Evolutionary conservation across 208 protist genomes (phyloP).

Genomic region (Lotmaria passim): DNA sequence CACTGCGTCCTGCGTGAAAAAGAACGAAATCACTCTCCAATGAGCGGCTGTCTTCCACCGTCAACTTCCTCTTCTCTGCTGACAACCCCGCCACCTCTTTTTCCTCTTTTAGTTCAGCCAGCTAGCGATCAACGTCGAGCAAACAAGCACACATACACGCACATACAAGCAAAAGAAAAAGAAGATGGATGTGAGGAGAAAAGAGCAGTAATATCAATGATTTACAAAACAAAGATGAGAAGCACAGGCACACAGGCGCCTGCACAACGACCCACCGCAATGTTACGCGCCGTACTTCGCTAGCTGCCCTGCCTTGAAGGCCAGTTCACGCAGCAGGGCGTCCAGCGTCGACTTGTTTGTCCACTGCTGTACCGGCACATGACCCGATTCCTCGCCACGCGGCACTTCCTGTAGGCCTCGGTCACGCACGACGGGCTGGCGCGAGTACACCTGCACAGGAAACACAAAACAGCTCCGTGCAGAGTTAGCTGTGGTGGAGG

Average conservation of each 20-base stretch:
- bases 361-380: slow-evolving; percentile 1
- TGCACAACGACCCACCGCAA: not conserved
- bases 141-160: too few species aligned
- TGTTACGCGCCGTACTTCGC: slow-evolving; percentile 69
- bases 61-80: too few species aligned
- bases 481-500: not conserved
- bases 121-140: too few species aligned
- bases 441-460: slow-evolving; percentile 39
- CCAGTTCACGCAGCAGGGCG: slow-evolving; percentile 56
- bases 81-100: too few species aligned
- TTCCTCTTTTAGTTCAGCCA: too few species aligned
- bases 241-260: not conserved
- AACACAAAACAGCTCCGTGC: not conserved
- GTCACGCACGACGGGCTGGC: slow-evolving; percentile 40
- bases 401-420: slow-evolving; percentile 9
- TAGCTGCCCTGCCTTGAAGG: slow-evolving; percentile 62
- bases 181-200: too few species aligned
- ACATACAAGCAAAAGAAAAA: too few species aligned
- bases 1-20: too few species aligned
- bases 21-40: too few species aligned
- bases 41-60: too few species aligned
- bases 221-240: not conserved
- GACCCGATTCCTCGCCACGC: not conserved
- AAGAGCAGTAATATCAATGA: too few species aligned
- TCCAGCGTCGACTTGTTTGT: slow-evolving; percentile 41